phyloP scores from a whole-genome alignment of 768 basidiomycete species.

The Tylopilus vinaceipallidus region DNA sequence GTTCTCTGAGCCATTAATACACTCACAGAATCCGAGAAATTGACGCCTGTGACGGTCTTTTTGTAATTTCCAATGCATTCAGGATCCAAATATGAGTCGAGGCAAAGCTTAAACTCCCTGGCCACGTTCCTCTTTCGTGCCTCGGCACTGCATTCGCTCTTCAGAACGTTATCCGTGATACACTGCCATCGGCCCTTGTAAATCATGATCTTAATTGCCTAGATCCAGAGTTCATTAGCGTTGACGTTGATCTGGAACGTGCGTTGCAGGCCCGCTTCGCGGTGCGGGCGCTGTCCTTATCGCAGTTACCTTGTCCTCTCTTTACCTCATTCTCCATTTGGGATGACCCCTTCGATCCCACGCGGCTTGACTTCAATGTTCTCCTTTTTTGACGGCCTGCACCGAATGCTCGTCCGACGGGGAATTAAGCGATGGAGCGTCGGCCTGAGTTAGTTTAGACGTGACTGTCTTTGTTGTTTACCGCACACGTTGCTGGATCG shows the following conservation, averaged over 20 bases:
- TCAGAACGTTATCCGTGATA: not conserved
- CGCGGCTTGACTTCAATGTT: not conserved
- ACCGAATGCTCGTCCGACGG: not conserved
- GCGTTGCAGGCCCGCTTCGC: not conserved
- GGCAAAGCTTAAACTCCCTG: not conserved
- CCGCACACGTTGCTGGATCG: not conserved
- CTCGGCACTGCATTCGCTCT: not conserved
- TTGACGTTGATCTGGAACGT: not conserved
- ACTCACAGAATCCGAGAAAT: not conserved
- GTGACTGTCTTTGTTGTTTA: too few species aligned
- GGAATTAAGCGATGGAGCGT: not conserved
- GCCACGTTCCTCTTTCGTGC: not conserved
- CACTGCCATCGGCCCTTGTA: not conserved
- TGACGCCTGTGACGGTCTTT: not conserved
- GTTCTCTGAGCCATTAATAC: too few species aligned
- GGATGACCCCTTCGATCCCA: not conserved
- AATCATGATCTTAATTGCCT: not conserved
- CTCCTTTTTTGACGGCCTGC: not conserved
- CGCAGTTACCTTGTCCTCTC: not conserved
- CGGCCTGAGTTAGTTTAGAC: not conserved
- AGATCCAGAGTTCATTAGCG: not conserved
- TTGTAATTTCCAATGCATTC: conserved; percentile 1
- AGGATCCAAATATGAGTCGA: too few species aligned
- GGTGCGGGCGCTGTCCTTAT: not conserved
- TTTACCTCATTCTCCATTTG: conserved; percentile 4